Percentiles rank a stretch among this genome's conserved stretches.
phyloP scores from a whole-genome alignment of 2,329 filamentous ascomycete species.

The Rutstroemia sp. region DNA sequence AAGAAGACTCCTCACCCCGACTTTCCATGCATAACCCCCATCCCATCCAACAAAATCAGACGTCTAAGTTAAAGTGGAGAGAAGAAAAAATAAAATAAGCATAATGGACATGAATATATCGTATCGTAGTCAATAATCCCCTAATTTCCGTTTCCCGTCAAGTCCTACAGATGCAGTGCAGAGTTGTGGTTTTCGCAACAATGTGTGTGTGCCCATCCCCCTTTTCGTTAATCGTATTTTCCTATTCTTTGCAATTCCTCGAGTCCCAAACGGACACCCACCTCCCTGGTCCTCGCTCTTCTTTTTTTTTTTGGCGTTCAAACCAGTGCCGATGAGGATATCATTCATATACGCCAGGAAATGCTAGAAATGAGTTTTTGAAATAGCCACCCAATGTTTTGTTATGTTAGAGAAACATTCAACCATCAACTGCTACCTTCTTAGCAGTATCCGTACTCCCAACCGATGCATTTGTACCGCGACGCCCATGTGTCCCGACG shows the following conservation, averaged over 20 bases:
- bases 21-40: neutral
- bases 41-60: neutral
- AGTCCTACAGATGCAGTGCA: neutral
- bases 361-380: neutral
- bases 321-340: neutral
- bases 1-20: neutral
- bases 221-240: too few relatives aligned
- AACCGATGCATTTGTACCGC: slow-evolving; percentile 54
- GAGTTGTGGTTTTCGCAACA: neutral
- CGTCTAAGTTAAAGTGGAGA: neutral
- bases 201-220: neutral
- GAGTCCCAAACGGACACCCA: too few relatives aligned
- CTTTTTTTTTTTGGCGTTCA: too few relatives aligned
- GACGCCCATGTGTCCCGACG: slow-evolving; percentile 30
- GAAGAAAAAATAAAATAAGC: slow-evolving; percentile 1
- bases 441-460: slow-evolving; percentile 59
- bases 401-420: neutral
- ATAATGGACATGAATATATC: neutral
- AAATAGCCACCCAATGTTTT: neutral
- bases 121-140: neutral
- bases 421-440: slow-evolving; percentile 33
- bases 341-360: neutral
- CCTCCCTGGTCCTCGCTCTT: too few relatives aligned
- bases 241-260: too few relatives aligned
- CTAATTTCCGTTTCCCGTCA: too few relatives aligned